Conservation (phyloP, 2,329 filamentous ascomycete genomes). For the Celoporthe dispersa region DNA sequence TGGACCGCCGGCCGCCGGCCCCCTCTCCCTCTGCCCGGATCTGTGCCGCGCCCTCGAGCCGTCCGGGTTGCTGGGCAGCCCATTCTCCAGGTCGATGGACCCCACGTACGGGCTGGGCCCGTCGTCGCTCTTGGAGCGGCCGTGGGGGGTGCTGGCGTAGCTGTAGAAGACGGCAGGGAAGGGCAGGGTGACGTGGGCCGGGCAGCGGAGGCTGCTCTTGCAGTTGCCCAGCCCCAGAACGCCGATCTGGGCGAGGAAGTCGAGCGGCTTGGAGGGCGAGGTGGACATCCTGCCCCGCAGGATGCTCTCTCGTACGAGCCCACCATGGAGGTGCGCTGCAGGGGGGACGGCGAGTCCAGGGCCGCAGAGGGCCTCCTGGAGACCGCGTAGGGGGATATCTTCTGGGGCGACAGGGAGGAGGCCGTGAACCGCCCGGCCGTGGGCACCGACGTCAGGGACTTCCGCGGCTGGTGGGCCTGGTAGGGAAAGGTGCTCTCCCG, state of each 20-base stretch:
- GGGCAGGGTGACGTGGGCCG: constrained; percentile 84
- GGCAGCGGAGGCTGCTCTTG: constrained; percentile 82
- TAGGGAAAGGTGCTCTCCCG: constrained; percentile 68
- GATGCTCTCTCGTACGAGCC: constrained; percentile 98
- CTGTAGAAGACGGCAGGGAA: constrained; percentile 97
- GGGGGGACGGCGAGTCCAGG: constrained; percentile 70
- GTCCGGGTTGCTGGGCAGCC: constrained; percentile 60
- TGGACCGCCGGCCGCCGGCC: neutral
- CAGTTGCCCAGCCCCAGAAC: constrained; percentile 89
- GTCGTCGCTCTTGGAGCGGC: constrained; percentile 70
- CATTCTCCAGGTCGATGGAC: constrained; percentile 86
- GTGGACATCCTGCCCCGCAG: constrained; percentile 95
- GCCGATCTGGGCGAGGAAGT: constrained; percentile 94
- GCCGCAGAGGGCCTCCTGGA: constrained; percentile 69
- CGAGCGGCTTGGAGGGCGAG: constrained; percentile 86
- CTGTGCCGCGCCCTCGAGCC: constrained; percentile 55
- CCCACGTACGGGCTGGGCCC: constrained; percentile 96
- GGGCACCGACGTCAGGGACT: constrained; percentile 70
- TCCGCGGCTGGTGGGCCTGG: constrained; percentile 78
- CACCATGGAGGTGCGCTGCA: constrained; percentile 93
- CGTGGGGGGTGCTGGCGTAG: constrained; percentile 72
- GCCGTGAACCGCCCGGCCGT: constrained; percentile 44
- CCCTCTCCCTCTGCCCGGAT: constrained; percentile 32
- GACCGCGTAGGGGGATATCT: constrained; percentile 45
- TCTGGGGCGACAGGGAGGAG: constrained; percentile 53